These are phyloP conservation scores for Brassica rapa DNA, from an alignment of 345 rosid species.

Conservation along the genomic window DNA sequence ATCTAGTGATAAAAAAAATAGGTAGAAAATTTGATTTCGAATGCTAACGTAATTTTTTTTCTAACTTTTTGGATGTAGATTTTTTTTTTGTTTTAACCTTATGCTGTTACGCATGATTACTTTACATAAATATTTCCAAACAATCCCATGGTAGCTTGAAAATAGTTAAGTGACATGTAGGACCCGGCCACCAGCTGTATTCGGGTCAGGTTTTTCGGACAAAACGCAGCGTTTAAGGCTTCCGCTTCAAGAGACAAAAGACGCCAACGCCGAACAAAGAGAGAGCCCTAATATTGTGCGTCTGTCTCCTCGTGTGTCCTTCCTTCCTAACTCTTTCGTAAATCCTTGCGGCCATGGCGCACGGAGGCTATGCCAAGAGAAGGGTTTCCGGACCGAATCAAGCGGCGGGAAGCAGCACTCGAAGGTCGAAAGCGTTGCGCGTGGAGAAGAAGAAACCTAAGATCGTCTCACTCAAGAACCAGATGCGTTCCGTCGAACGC, in stretches of 20 bases:
- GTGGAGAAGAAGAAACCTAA: conserved; percentile 90
- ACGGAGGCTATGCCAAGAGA: conserved; percentile 89
- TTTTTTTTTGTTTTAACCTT: too few relatives aligned
- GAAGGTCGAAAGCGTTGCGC: conserved; percentile 70
- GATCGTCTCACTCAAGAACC: conserved; percentile 82
- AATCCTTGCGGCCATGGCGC: conserved; percentile 62
- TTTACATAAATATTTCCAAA: too few relatives aligned
- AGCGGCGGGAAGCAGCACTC: conserved; percentile 47
- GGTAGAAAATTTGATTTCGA: too few relatives aligned
- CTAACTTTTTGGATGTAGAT: too few relatives aligned
- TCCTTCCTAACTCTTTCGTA: background rate
- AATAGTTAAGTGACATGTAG: background rate
- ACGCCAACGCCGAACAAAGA: background rate
- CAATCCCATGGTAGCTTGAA: too few relatives aligned
- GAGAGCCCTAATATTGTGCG: conserved; percentile 25
- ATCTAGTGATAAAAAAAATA: too few relatives aligned
- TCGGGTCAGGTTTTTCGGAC: background rate
- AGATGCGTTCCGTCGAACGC: conserved; percentile 91
- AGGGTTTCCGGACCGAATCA: conserved; percentile 61
- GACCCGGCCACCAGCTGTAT: background rate
- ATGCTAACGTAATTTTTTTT: too few relatives aligned
- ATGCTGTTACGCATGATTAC: too few relatives aligned
- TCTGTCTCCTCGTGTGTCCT: background rate
- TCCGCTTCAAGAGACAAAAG: background rate
- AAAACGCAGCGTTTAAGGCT: conserved; percentile 1